Conservation (phyloP, 495 filamentous ascomycete species). For the Coniosporium apollinis region DNA sequence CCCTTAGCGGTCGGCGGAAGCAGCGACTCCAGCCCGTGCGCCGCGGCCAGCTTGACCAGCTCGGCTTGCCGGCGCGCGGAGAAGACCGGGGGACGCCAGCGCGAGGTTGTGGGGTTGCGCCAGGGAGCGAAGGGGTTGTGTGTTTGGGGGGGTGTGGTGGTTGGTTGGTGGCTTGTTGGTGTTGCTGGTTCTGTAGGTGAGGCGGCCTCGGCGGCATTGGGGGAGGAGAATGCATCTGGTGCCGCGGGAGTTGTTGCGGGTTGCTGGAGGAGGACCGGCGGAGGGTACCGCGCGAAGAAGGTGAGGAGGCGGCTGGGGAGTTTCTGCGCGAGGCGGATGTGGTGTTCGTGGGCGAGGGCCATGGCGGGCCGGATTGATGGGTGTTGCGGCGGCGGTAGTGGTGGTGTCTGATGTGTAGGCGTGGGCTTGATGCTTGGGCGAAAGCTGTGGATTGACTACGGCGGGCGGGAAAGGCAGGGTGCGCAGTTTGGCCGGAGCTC, state of each 20-base stretch:
- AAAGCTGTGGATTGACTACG: too few species aligned
- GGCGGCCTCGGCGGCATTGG: too few species aligned
- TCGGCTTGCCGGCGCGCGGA: slow-evolving; percentile 81
- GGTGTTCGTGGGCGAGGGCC: slow-evolving; percentile 21
- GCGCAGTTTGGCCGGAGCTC: too few species aligned
- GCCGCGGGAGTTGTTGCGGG: too few species aligned
- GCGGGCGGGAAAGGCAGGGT: too few species aligned
- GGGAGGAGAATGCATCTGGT: too few species aligned
- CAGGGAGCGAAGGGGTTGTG: slow-evolving; percentile 60
- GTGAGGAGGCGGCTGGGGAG: slow-evolving; percentile 60
- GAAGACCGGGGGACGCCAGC: slow-evolving; percentile 65
- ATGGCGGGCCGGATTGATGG: too few species aligned
- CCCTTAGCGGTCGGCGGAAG: slow-evolving; percentile 65
- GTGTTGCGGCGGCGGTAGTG: too few species aligned
- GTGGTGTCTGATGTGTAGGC: too few species aligned
- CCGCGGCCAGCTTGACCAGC: slow-evolving; percentile 67
- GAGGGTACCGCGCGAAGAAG: slow-evolving; percentile 84
- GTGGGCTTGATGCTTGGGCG: too few species aligned
- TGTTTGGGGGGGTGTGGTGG: slow-evolving; percentile 11
- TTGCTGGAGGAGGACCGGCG: slow-evolving; percentile 37
- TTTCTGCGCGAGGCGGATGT: slow-evolving; percentile 43
- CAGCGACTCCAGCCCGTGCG: slow-evolving; percentile 68
- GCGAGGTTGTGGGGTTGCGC: slow-evolving; percentile 52
- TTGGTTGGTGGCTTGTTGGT: not conserved
- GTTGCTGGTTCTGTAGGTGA: too few species aligned